Evolutionary conservation across 306 rosid species (phyloP), one percentile per base, ranked within the genome.

Genomic region (Gastrolobium bilobum): DNA sequence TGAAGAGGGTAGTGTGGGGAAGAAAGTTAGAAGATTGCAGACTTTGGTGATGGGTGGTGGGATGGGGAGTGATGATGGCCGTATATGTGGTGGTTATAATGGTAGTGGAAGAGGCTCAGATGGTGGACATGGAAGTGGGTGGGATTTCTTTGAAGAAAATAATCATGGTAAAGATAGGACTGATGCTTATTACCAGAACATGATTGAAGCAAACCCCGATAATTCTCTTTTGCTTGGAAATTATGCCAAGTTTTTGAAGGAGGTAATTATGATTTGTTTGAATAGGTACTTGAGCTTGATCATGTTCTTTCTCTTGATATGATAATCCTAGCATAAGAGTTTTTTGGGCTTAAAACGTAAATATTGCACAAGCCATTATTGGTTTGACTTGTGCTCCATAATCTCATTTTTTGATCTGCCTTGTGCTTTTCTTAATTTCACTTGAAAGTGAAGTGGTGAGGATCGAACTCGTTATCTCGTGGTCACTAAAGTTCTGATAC

Each of bases 211-310:
- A 7, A 84, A 92, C 74, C 98, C 98, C 10, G 86, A 88, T 62
- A 88, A 92, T 73, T 75, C 88, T n/a, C 96, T 94, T 79, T 57
- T 94, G 62, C 98, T 94, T 31, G 91, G 93, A 75, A 94, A 90
- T 87, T 94, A 92, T 77, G 98, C 97, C 0, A 89, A 88, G 90
- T 94, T 92, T 79, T 84, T 90, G 81, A 90, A 86, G 76, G 97
- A 94, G 92, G 97, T 92, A 68, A 86, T 31, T 82, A 7, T 20
- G 4, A 7, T 35, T 44, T 37, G 4, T 65, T 39, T 47, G 4
- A 67, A 3, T 46, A 8, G 30, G 4, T 30, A 61, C 33, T 61
- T 82, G 29, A 67, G 7, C 10, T 57, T 57, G 43, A 47, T 38
- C 20, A 35, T 15, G 3, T 44, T 72, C 51, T 66, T 30, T 50